These are phyloP conservation scores for Cicer yamashitae DNA, from an alignment of 306 rosid species.

Conservation along the genomic window DNA sequence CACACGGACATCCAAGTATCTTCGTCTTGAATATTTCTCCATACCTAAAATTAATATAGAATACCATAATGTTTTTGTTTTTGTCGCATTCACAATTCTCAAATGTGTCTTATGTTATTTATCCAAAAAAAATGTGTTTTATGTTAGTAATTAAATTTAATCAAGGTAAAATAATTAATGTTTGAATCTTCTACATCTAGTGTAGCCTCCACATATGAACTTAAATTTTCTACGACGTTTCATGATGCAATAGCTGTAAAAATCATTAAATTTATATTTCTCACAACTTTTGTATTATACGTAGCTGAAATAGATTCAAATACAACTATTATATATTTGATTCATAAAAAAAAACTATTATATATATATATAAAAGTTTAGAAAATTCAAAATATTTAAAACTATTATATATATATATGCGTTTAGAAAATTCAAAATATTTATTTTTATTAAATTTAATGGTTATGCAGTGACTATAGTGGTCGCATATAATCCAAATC, in stretches of 20 bases:
- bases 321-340: too few relatives aligned
- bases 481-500: not conserved
- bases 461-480: not conserved
- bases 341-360: too few relatives aligned
- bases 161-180: not conserved
- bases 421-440: too few relatives aligned
- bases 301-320: too few relatives aligned
- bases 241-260: too few relatives aligned
- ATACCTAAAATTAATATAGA: slow-evolving; percentile 53
- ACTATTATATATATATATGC: too few relatives aligned
- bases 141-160: not conserved
- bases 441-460: not conserved
- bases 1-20: slow-evolving; percentile 79
- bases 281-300: too few relatives aligned
- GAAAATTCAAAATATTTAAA: too few relatives aligned
- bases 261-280: too few relatives aligned
- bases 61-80: not conserved
- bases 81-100: slow-evolving; percentile 16
- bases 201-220: too few relatives aligned
- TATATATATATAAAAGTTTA: too few relatives aligned
- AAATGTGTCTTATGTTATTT: not conserved
- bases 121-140: not conserved
- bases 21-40: slow-evolving; percentile 93
- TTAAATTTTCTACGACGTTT: too few relatives aligned
- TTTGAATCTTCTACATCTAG: not conserved